Conservation (phyloP, 2,329 filamentous ascomycete genomes). For the Cercospora beticola region DNA sequence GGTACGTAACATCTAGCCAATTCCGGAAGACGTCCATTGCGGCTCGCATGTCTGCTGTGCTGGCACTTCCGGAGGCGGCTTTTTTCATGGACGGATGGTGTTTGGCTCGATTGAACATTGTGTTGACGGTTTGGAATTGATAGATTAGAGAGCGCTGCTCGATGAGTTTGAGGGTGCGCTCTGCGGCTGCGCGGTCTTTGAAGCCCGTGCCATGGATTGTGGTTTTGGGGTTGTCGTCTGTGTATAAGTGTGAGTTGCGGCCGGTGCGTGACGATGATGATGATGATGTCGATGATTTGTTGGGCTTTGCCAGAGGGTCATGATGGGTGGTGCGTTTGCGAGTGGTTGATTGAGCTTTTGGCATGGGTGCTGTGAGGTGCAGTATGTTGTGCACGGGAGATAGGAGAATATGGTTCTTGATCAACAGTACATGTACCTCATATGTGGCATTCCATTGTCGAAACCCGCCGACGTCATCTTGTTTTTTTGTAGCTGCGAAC, state of each 20-base stretch:
- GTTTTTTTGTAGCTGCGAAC: not conserved
- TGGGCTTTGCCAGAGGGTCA: slow-evolving; percentile 14
- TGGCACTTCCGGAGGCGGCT: slow-evolving; percentile 20
- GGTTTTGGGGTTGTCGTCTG: slow-evolving; percentile 37
- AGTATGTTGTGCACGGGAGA: not conserved
- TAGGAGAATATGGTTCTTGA: not conserved
- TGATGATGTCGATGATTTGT: slow-evolving; percentile 1
- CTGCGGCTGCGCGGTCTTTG: slow-evolving; percentile 33
- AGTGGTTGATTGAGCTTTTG: slow-evolving; percentile 16
- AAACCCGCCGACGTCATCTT: not conserved
- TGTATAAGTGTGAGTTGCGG: slow-evolving; percentile 37
- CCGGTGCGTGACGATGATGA: slow-evolving; percentile 17
- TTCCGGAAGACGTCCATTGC: slow-evolving; percentile 33
- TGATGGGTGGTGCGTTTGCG: slow-evolving; percentile 12
- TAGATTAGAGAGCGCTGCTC: slow-evolving; percentile 34
- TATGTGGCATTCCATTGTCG: not conserved
- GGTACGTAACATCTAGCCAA: slow-evolving; percentile 36
- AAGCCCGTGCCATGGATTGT: slow-evolving; percentile 39
- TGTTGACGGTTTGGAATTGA: slow-evolving; percentile 38
- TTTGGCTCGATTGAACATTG: slow-evolving; percentile 35
- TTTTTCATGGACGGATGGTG: slow-evolving; percentile 34
- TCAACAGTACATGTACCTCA: not conserved
- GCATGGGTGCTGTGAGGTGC: slow-evolving; percentile 14
- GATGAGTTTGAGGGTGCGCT: slow-evolving; percentile 34
- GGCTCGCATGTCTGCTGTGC: slow-evolving; percentile 27